phyloP scores from a whole-genome alignment of 257 asterid species.

The Solanum clarkiae region DNA sequence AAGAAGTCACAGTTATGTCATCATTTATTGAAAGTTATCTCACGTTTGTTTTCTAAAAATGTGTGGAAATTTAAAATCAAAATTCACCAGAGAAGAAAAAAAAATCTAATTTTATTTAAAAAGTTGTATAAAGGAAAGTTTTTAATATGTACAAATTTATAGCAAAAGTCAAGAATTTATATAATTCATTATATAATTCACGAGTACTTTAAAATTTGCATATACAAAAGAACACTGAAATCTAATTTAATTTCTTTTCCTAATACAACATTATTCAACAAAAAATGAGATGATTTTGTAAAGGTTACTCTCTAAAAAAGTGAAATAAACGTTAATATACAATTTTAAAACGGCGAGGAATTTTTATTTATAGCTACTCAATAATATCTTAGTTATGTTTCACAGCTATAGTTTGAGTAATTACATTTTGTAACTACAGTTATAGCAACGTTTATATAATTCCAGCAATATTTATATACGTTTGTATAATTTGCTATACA shows the following conservation, averaged over 20 bases:
- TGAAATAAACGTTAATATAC: neutral
- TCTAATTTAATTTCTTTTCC: neutral
- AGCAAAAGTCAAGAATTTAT: no score
- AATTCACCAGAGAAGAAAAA: neutral
- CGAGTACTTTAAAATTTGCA: neutral
- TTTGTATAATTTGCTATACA: no score
- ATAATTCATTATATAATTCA: no score
- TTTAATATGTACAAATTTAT: neutral
- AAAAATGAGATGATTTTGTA: neutral
- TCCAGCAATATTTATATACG: no score
- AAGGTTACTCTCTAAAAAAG: neutral
- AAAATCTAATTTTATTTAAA: neutral
- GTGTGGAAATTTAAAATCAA: neutral
- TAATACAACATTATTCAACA: neutral
- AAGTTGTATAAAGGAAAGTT: neutral
- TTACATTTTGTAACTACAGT: no score
- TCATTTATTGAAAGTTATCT: neutral
- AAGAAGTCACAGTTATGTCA: neutral
- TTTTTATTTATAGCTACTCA: no score
- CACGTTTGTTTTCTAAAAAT: neutral
- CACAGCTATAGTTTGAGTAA: no score
- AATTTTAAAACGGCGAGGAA: no score
- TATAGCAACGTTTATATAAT: no score
- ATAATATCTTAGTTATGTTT: no score
- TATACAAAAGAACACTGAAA: neutral